Evolutionary conservation across 208 protist species (phyloP), one percentile per base, ranked within the genome.

Genomic region (Balamuthia mandrillaris): DNA sequence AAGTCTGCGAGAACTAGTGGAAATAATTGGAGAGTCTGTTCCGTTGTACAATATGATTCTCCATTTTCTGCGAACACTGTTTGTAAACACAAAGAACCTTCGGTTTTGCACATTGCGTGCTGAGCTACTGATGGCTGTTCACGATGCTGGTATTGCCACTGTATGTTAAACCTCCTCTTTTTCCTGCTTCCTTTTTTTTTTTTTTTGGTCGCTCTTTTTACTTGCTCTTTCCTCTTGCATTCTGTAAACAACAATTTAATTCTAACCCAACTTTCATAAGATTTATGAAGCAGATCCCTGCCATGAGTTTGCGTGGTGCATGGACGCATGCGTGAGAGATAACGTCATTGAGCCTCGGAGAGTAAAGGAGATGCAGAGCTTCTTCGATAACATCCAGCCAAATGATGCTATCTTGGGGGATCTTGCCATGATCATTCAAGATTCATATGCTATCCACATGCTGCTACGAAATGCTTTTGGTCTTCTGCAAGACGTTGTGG

Each of bases 231-330:
- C 47, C 18, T 10, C 47, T 52, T 10, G 14, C 18, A 10, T 52
- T 10, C 18, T 52, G 47, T 18, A 52, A 10, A 24, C 47, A 54
- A 9, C 33, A 18, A 63, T 9, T 63, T 63, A 31, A 63, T 21
- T 63, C 24, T 6, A 18, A 21, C 24, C 56, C 6, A 9, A 63
- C 56, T 9, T 9, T 42, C 16, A 9, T n/a, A 35, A 74, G 65
- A 68, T 89, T 3, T 88, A 88, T 16, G 47, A 84, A 4, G 3
- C 39, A 0, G 86, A 89, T 10, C 4, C 3, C 1, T 45, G 74
- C 9, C 86, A 89, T 41, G 75, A 56, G 33, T 45, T 89, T 10
- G 86, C 82, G 10, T 89, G 86, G 86, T 89, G 86, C n/a, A 42
- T 89, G 21, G 86, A 89, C 27, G 86, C 86, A 0, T 89, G 81